Base-by-base conservation (phyloP, 208 protist genomes). In the Leishmania tarentolae region DNA sequence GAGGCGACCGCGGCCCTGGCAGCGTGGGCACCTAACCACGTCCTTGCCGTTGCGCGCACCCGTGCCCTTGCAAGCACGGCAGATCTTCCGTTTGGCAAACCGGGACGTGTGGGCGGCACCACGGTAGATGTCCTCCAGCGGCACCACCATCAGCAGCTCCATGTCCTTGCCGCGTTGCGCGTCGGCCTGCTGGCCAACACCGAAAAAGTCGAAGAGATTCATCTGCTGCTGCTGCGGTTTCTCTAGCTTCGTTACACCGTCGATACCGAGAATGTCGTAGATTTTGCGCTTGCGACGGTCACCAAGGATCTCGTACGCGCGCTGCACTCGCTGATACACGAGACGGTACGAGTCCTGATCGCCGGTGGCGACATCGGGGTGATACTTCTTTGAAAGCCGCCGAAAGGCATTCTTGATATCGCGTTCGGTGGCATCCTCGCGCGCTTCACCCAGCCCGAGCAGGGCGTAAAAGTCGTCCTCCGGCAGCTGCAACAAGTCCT, bases 101-200 rank as follows among this genome's bases (percentile, higher is more conserved):
- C 86, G 85, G 56, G 99, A 75, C 52, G 89, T 89, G 59, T 90
- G 79, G 31, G 90, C 87, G 21, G 90, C 82, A 81, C 98, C 98
- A 4, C 90, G 99, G 93, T 99, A 99, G 9, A 99, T 76, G 31
- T 94, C 89, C 76, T 97, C 89, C 13, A 98, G 83, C 73, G 97
- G 88, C 61, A 98, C 89, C 11, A 92, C 94, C 74, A 97, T 96
- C 42, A 91, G 71, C 53, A 84, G 8, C 37, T 83, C 79, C 44
- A 83, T 85, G 73, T 89, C 83, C 57, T 69, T 63, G 28, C 87
- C 87, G 65, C 92, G 83, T 63, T 95, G 92, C 2, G 91, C 77
- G 28, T 79, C 77, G 8, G 78, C 76, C 74, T 89, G 78, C 46
- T 86, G 80, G 80, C 86, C 79, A n/a, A 63, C 78, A 24, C 86